Conservation (phyloP, 176 grass and related monocot species). For the Elymus sibiricus region DNA sequence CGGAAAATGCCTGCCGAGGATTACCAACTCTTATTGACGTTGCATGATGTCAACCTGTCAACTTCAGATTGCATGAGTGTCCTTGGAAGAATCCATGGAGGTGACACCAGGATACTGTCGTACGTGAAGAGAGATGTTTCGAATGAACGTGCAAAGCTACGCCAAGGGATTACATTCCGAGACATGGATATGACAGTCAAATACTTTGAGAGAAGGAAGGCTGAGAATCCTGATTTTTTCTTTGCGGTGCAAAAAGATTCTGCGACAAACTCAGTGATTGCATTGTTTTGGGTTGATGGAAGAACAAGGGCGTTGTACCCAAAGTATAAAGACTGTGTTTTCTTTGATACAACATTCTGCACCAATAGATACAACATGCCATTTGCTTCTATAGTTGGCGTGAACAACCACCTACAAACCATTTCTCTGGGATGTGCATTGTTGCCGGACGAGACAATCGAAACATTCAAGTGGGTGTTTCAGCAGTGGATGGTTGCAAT, state of each 20-base stretch:
- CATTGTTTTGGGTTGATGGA: too few species aligned
- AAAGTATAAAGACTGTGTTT: background rate
- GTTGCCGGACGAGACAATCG: background rate
- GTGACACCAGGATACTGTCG: fast-evolving
- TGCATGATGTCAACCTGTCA: background rate
- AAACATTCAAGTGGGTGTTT: background rate
- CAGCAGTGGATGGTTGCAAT: background rate
- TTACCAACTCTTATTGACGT: background rate
- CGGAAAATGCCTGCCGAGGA: fast-evolving
- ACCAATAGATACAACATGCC: background rate
- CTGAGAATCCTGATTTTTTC: background rate
- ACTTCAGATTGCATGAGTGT: background rate
- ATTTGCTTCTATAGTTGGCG: background rate
- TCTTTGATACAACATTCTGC: conserved; percentile 14
- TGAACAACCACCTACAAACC: background rate
- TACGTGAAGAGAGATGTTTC: background rate
- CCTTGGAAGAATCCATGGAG: background rate
- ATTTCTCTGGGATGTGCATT: background rate
- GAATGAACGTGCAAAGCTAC: background rate
- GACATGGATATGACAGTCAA: background rate
- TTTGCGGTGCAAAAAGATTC: too few species aligned
- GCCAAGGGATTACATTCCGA: background rate
- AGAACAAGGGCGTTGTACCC: too few species aligned
- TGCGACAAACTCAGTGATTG: too few species aligned
- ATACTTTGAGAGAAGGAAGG: background rate